Conservation (phyloP, 2,329 filamentous ascomycete species). For the Aspergillus spinulosporus region DNA sequence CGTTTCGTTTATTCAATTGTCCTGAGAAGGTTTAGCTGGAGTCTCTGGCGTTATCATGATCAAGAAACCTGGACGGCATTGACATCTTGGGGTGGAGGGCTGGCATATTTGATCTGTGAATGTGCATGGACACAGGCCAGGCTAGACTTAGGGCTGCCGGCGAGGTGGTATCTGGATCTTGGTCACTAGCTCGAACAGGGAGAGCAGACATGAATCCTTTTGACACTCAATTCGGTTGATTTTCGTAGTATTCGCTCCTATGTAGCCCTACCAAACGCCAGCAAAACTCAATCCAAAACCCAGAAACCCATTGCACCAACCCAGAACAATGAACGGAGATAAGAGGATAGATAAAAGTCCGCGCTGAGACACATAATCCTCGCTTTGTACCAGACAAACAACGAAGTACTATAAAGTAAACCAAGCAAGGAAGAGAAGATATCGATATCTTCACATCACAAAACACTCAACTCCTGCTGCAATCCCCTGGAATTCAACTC, state of each 20-base stretch:
- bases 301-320: not conserved
- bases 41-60: not conserved
- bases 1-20: not conserved
- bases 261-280: not conserved
- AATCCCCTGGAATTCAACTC: constrained; percentile 17
- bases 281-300: not conserved
- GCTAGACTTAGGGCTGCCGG: too few relatives aligned
- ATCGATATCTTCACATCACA: constrained; percentile 19
- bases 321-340: not conserved
- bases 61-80: not conserved
- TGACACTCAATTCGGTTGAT: not conserved
- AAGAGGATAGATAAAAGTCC: not conserved
- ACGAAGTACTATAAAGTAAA: constrained; percentile 5
- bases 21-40: not conserved
- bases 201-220: not conserved
- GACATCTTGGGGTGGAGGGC: too few relatives aligned
- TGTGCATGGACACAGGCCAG: too few relatives aligned
- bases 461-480: constrained; percentile 34
- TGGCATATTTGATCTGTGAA: too few relatives aligned
- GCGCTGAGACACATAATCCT: not conserved
- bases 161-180: not conserved
- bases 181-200: not conserved
- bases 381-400: constrained; percentile 23
- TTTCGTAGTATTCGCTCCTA: not conserved
- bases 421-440: constrained; percentile 9